These are phyloP conservation scores for Candida adriatica DNA, from an alignment of 805 yeast genomes.

Conservation along the genomic window DNA sequence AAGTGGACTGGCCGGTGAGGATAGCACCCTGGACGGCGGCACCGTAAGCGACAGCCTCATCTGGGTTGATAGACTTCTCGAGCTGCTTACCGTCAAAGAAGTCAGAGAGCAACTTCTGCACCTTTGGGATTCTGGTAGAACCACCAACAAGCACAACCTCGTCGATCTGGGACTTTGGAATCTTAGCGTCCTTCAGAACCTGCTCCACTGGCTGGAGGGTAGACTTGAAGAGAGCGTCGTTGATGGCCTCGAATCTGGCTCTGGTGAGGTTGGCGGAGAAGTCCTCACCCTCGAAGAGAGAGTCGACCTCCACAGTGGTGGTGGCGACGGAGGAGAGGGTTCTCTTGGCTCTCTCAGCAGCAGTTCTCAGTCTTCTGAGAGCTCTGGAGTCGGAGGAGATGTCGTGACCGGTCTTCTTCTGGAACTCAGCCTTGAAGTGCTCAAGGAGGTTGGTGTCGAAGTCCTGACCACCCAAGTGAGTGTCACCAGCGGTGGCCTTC, in stretches of 20 bases:
- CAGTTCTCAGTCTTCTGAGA: constrained; percentile 95
- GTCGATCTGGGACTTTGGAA: constrained; percentile 86
- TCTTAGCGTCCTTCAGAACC: constrained; percentile 89
- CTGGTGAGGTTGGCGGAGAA: constrained; percentile 90
- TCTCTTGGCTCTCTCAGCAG: constrained; percentile 99
- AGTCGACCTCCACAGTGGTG: constrained; percentile 95
- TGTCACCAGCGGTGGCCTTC: constrained; percentile 98
- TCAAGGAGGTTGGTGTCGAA: constrained; percentile 93
- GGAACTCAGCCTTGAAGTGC: constrained; percentile 90
- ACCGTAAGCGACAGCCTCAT: constrained; percentile 99
- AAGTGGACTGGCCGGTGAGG: constrained; percentile 86
- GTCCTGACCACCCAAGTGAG: constrained; percentile 99
- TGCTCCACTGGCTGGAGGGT: constrained; percentile 95
- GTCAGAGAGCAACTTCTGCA: constrained; percentile 94
- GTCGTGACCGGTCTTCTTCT: constrained; percentile 91
- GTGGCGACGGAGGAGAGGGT: constrained; percentile 94
- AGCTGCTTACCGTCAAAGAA: constrained; percentile 99
- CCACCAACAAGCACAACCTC: constrained; percentile 98
- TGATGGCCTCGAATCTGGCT: constrained; percentile 96
- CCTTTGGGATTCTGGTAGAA: constrained; percentile 98
- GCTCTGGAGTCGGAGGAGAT: constrained; percentile 90
- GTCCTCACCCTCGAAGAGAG: constrained; percentile 92
- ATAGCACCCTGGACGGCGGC: constrained; percentile 99
- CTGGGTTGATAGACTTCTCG: constrained; percentile 95
- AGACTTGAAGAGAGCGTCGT: constrained; percentile 88